phyloP scores from a whole-genome alignment of 805 yeast species.

The Wickerhamiella slavikovae region DNA sequence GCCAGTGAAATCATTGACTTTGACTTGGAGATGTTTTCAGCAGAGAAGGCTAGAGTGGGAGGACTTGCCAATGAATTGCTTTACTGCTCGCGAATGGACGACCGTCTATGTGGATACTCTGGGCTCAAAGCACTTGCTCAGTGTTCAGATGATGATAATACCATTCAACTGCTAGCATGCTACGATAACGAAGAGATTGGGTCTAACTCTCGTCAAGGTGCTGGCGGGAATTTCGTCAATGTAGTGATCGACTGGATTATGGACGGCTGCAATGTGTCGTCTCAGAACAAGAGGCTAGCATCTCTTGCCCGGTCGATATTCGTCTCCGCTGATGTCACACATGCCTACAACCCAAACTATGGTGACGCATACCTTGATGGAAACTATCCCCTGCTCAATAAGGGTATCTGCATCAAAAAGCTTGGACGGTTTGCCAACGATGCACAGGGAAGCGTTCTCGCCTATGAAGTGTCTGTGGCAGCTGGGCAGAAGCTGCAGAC shows the following conservation, averaged over 20 bases:
- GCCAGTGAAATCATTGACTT: slow-evolving; percentile 43
- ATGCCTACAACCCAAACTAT: slow-evolving; percentile 62
- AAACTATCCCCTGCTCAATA: slow-evolving; percentile 61
- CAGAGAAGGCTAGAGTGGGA: slow-evolving; percentile 55
- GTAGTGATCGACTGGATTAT: slow-evolving; percentile 29
- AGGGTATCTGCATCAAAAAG: slow-evolving; percentile 57
- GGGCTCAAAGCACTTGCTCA: slow-evolving; percentile 42
- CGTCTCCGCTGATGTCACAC: slow-evolving; percentile 66
- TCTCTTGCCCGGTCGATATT: slow-evolving; percentile 50
- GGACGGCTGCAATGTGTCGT: slow-evolving; percentile 21
- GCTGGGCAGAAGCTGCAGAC: slow-evolving; percentile 49
- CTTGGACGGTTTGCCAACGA: slow-evolving; percentile 78
- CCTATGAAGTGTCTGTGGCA: slow-evolving; percentile 43
- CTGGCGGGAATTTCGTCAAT: slow-evolving; percentile 53
- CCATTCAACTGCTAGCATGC: slow-evolving; percentile 34
- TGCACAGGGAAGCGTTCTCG: slow-evolving; percentile 44
- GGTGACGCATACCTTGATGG: slow-evolving; percentile 38
- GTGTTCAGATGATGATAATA: slow-evolving; percentile 18
- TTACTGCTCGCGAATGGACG: slow-evolving; percentile 67
- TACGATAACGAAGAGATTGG: slow-evolving; percentile 75
- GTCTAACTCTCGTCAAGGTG: slow-evolving; percentile 57
- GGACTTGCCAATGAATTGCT: slow-evolving; percentile 56
- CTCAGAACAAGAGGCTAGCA: slow-evolving; percentile 20
- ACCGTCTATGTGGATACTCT: slow-evolving; percentile 57
- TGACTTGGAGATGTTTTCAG: slow-evolving; percentile 61